phyloP scores from a whole-genome alignment of 495 filamentous ascomycete genomes.

The Chaetomium tenue region DNA sequence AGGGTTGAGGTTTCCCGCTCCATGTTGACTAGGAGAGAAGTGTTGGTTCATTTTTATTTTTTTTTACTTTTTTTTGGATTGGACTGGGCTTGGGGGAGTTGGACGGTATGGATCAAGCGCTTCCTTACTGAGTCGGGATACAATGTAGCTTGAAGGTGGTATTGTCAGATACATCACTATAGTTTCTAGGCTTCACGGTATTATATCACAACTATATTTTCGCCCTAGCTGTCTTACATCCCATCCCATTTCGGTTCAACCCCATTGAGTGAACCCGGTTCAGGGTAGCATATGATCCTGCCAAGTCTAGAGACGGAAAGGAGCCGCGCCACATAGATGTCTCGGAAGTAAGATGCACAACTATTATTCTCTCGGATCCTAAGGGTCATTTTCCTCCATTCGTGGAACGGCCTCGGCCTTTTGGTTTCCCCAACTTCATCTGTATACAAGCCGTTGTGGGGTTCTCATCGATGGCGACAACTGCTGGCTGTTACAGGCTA shows the following conservation, averaged over 20 bases:
- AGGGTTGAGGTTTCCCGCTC: neutral
- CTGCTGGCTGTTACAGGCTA: conserved; percentile 19
- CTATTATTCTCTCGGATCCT: neutral
- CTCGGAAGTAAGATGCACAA: neutral
- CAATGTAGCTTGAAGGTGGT: neutral
- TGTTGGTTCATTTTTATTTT: neutral
- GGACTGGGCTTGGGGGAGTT: conserved; percentile 2
- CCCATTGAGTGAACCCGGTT: neutral
- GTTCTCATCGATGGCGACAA: neutral
- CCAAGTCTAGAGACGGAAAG: neutral
- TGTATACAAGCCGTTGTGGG: conserved; percentile 2
- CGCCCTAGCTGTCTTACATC: neutral
- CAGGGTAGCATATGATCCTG: neutral
- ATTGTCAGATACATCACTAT: neutral
- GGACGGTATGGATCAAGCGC: neutral
- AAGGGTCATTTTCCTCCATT: neutral
- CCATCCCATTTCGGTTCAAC: no score
- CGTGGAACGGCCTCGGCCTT: conserved; percentile 1
- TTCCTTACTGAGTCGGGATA: neutral
- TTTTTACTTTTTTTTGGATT: neutral
- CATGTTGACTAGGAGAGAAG: neutral
- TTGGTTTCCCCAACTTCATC: neutral
- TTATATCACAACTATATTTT: neutral
- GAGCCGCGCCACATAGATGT: neutral
- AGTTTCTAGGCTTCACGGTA: neutral